Evolutionary conservation across 2,329 filamentous ascomycete genomes (phyloP).

Genomic region (Sporothrix phasma): DNA sequence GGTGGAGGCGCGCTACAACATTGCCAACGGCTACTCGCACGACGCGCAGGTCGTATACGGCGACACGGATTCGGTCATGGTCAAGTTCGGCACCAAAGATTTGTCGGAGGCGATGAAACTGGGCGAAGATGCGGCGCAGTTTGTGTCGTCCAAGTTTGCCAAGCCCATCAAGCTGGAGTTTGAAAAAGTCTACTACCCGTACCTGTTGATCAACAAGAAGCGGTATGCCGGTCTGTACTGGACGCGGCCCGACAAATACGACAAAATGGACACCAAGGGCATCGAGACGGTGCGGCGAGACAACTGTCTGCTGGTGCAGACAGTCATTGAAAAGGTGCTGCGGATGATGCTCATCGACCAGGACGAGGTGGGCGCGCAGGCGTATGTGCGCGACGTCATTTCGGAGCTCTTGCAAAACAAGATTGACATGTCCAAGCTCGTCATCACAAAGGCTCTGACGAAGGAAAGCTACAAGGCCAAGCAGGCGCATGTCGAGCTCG

Average conservation of each 20-base stretch:
- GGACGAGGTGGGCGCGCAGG: constrained; percentile 82
- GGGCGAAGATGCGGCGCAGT: constrained; percentile 83
- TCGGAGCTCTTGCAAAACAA: constrained; percentile 94
- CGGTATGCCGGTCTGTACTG: constrained; percentile 96
- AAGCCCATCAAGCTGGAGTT: constrained; percentile 99
- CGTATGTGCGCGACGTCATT: constrained; percentile 96
- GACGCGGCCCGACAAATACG: constrained; percentile 88
- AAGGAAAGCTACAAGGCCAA: constrained; percentile 85
- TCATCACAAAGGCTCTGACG: constrained; percentile 93
- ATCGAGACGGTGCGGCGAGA: constrained; percentile 97
- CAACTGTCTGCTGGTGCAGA: constrained; percentile 91
- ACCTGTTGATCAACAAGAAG: constrained; percentile 99
- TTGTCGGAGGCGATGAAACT: constrained; percentile 85
- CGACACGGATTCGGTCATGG: constrained; percentile 99
- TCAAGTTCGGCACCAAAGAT: constrained; percentile 89
- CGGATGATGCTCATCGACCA: constrained; percentile 92
- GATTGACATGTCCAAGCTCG: constrained; percentile 96
- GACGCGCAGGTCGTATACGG: constrained; percentile 97
- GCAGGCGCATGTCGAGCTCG: constrained; percentile 92
- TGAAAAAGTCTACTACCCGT: constrained; percentile 97
- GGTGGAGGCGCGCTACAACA: constrained; percentile 79
- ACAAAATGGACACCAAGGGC: constrained; percentile 99
- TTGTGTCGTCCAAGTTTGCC: constrained; percentile 82
- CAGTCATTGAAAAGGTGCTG: constrained; percentile 91
- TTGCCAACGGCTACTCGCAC: constrained; percentile 88